Evolutionary conservation across 1,284 basidiomycete genomes (phyloP).

Genomic region (Boletus hoseneyae): DNA sequence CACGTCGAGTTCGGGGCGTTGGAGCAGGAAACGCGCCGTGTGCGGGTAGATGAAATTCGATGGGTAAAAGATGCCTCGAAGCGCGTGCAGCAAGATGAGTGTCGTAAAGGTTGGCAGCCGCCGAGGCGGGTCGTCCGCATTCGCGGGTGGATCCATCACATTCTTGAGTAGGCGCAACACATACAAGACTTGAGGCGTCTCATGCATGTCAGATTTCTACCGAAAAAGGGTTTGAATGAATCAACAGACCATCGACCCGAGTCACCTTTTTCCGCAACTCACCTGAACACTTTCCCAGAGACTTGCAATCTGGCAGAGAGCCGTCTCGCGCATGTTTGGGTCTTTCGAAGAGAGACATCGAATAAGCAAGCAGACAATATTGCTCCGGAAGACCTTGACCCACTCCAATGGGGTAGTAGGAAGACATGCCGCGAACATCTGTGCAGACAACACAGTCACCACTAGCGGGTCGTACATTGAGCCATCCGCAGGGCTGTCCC

Average conservation of each 20-base stretch:
- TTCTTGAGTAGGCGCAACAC: constrained; percentile 74
- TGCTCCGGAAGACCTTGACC: constrained; percentile 84
- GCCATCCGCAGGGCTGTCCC: constrained; percentile 31
- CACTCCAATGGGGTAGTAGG: constrained; percentile 60
- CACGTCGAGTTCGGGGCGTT: constrained; percentile 53
- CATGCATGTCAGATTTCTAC: constrained; percentile 71
- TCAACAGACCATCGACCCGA: constrained; percentile 4
- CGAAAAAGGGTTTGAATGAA: not conserved
- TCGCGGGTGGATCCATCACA: constrained; percentile 45
- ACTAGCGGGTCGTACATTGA: constrained; percentile 82
- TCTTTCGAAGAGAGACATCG: constrained; percentile 73
- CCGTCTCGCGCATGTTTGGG: constrained; percentile 53
- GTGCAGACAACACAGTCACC: constrained; percentile 64
- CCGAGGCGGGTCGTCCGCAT: constrained; percentile 36
- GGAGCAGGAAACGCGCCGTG: constrained; percentile 56
- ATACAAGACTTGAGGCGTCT: constrained; percentile 74
- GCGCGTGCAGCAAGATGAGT: constrained; percentile 62
- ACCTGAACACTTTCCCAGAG: constrained; percentile 60
- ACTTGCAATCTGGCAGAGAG: constrained; percentile 50
- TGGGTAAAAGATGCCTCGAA: constrained; percentile 52
- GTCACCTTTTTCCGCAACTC: constrained; percentile 16
- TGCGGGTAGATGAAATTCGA: constrained; percentile 54
- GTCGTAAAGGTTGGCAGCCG: constrained; percentile 75
- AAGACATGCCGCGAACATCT: constrained; percentile 55
- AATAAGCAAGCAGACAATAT: constrained; percentile 73